Evolutionary conservation across 2,329 filamentous ascomycete genomes (phyloP), one percentile per base, ranked within the genome.

Genomic region (Pyricularia sp.): DNA sequence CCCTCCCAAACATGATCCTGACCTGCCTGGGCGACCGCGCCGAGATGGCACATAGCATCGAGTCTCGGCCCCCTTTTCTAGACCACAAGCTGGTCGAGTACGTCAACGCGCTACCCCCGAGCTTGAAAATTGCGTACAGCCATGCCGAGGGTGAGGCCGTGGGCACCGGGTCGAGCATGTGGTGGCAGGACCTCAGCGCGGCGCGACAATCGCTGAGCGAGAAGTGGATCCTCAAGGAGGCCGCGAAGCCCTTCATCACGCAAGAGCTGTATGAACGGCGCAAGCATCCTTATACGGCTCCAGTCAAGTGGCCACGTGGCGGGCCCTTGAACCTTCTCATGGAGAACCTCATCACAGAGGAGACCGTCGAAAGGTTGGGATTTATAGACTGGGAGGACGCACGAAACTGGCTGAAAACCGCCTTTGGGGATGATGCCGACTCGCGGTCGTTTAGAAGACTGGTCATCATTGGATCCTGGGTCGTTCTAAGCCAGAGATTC

Each of bases 141-240:
- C n/a, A n/a, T 28, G 59, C 11, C 65, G 31, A 23, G 58, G 65
- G 30, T n/a, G 36, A 64, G 28, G 55, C 31, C 36, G 25, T 23
- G 31, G 50, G 42, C 28, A 36, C 14, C 17, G 65, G 26, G 2
- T 14, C 36, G 26, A 65, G 64, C 28, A n/a, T 64, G 30, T 70
- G 63, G 68, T 69, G 68, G 69, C 31, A 64, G 31, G 28, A 28
- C 17, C 58, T 55, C 28, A 67, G 68, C 31, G 68, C 59, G 20
- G 63, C 28, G 3, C 28, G 71, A 61, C 69, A 71, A 69, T 69
- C 71, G 0, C 76, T 82, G 59, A 73, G 73, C 1, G 83, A 85
- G 74, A 85, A 86, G 70, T 83, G 81, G 78, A 80, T 86, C 31
- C 78, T 86, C 0, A 80, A 82, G 3, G 81, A 86, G 71, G 84